Percentiles rank a stretch among this genome's conserved stretches.
Evolutionary conservation across 257 asterid species (phyloP).

Genomic region (Apocynum venetum): DNA sequence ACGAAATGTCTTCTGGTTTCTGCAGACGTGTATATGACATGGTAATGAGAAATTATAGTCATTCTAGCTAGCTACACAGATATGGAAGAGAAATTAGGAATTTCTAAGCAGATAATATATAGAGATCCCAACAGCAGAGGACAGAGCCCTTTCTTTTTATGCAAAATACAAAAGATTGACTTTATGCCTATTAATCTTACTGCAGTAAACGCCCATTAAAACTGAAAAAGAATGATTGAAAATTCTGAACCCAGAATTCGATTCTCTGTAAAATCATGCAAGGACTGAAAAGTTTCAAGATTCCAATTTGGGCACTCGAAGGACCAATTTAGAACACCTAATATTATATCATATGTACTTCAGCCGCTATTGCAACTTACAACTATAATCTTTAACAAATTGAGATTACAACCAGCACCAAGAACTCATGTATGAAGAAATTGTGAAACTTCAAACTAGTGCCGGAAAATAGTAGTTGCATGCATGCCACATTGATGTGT

Average conservation of each 20-base stretch:
- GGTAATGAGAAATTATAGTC: no score
- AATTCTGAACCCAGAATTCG: neutral
- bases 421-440: neutral
- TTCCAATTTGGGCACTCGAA: neutral
- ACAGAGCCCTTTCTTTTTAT: no score
- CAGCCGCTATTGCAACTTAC: no score
- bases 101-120: no score
- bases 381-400: no score
- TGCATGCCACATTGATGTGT: neutral
- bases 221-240: neutral
- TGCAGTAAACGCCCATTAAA: neutral
- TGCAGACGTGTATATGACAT: neutral
- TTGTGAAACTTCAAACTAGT: neutral
- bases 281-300: neutral
- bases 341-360: no score
- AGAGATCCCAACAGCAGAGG: no score
- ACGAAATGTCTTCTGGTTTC: slow-evolving; percentile 18
- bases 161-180: neutral
- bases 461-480: neutral
- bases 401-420: neutral
- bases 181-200: neutral
- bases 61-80: no score
- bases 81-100: no score
- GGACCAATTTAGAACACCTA: no score
- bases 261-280: neutral